Base-by-base conservation (phyloP, 129 eudicot species). In the Dittrichia graveolens region DNA sequence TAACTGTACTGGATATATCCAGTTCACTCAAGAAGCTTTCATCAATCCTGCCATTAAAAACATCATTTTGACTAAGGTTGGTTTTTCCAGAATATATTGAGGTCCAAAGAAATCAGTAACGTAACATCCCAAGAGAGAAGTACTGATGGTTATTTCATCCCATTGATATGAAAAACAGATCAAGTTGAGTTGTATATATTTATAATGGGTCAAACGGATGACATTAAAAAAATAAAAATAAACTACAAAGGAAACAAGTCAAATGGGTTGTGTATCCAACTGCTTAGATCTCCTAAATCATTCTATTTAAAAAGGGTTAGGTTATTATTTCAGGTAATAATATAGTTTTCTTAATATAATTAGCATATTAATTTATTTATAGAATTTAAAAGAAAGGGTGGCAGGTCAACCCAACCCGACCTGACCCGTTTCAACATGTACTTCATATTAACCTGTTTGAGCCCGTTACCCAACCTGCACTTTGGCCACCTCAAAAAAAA, bases 21-120 rank as follows among this genome's bases (percentile, higher is more conserved):
- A 83, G 53, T 60, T 52, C 67, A 40, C 83, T 69, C 67, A 70
- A 61, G 52, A 61, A 61, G 72, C 54, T 72, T 61, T 75, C 83
- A 74, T 81, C 82, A 44, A 43, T 72, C 46, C 85, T 78, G 86
- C 77, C 16, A 73, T 42, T 50, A 42, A 69, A 60, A 61, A 60
- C 61, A 68, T 16, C 37, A 63, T 42, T 24, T 24, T 6, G 1
- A 15, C 13, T 66, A 54, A 54, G 11, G 46, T 56, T 38, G 58
- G 19, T 47, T 68, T 37, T n/a, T 16, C 15, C 34, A 39, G 66
- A 48, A 57, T 35, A 24, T 18, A 3, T 61, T 9, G 41, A 41
- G 39, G 67, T 41, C 41, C 13, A 59, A 52, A 4, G 39, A 15
- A 19, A 65, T 40, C n/a, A 55, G 19, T 10, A 14, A 35, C 31